Percentiles rank a stretch among this genome's conserved stretches.
Evolutionary conservation across 768 basidiomycete genomes (phyloP).

Genomic region (Leccinellum albellum): DNA sequence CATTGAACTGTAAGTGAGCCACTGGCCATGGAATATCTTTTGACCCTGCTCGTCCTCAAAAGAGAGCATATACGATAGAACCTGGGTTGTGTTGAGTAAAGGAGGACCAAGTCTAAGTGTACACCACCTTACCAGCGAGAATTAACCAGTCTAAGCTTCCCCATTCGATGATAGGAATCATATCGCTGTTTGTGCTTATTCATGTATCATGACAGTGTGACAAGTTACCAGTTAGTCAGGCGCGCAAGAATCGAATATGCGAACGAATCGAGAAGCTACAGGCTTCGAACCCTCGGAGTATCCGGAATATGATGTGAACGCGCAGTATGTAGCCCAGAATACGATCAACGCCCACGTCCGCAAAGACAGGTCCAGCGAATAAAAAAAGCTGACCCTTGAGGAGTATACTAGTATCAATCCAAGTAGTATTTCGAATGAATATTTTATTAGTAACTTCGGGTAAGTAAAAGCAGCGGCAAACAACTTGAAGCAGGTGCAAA

Average conservation of each 20-base stretch:
- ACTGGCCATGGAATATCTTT: slow-evolving; percentile 68
- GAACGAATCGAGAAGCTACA: background rate
- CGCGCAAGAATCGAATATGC: background rate
- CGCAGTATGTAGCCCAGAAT: no score
- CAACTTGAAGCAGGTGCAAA: no score
- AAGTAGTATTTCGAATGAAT: no score
- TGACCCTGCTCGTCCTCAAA: slow-evolving; percentile 34
- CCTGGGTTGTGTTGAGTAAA: slow-evolving; percentile 37
- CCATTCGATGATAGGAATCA: no score
- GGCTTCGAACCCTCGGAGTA: background rate
- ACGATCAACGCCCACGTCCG: background rate
- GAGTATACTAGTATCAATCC: no score
- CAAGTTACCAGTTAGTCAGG: background rate
- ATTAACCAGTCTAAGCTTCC: slow-evolving; percentile 58
- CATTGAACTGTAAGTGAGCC: slow-evolving; percentile 61
- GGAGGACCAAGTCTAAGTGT: background rate
- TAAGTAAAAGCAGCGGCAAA: no score
- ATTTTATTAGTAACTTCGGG: no score
- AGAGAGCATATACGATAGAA: slow-evolving; percentile 68
- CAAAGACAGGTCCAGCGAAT: no score
- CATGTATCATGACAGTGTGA: background rate
- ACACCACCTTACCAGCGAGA: slow-evolving; percentile 49
- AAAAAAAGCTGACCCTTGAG: no score
- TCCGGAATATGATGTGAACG: background rate
- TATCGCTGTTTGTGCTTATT: background rate